Conservation (phyloP, 2,329 filamentous ascomycete species). For the Bipolaris oryzae region DNA sequence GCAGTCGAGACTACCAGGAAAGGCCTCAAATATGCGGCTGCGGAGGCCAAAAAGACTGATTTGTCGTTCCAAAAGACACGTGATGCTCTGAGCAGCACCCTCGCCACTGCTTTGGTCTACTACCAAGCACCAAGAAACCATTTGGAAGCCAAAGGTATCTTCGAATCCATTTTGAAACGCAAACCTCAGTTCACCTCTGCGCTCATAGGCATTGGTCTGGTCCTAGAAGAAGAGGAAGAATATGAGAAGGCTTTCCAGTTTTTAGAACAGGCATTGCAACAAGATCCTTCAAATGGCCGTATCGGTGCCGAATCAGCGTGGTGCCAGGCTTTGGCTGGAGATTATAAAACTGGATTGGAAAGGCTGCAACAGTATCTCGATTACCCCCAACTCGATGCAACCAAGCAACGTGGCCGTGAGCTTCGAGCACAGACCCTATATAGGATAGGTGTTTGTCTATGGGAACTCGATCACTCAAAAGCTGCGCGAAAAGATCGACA, state of each 20-base stretch:
- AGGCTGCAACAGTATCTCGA: conserved; percentile 74
- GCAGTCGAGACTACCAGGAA: conserved; percentile 80
- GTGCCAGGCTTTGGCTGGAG: conserved; percentile 84
- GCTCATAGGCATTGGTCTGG: conserved; percentile 86
- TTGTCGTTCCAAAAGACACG: conserved; percentile 62
- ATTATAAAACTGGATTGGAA: conserved; percentile 69
- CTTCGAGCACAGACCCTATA: conserved; percentile 87
- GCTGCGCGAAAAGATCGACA: conserved; percentile 77
- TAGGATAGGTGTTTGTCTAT: conserved; percentile 83
- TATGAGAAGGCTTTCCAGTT: conserved; percentile 83
- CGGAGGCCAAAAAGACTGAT: conserved; percentile 70
- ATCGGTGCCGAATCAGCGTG: conserved; percentile 88
- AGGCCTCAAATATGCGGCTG: conserved; percentile 66
- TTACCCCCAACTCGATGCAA: conserved; percentile 62
- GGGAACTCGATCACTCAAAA: conserved; percentile 79
- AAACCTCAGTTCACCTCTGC: conserved; percentile 79
- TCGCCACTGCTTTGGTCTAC: conserved; percentile 87
- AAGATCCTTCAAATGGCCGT: conserved; percentile 75
- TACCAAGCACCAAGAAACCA: conserved; percentile 91
- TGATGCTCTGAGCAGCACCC: conserved; percentile 77
- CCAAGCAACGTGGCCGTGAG: conserved; percentile 66
- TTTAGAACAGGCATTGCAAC: conserved; percentile 73
- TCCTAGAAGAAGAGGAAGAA: conserved; percentile 92
- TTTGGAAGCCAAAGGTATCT: conserved; percentile 82
- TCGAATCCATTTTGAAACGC: conserved; percentile 77